Conservation (phyloP, 192 early-diverging fungal species). For the Coemansia sp. region DNA sequence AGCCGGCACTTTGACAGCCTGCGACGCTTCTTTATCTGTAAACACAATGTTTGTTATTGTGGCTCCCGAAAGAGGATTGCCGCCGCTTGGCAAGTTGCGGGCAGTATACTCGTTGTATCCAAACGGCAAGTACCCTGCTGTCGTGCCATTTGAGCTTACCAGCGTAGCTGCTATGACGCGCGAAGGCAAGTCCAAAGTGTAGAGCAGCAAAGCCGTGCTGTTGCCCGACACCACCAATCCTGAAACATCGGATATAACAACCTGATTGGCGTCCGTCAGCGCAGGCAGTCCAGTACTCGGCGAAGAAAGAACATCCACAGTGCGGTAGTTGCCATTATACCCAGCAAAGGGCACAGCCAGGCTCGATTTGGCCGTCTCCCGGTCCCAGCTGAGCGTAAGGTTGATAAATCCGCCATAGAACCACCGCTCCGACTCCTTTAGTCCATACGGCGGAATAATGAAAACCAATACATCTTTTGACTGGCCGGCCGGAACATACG, state of each 20-base stretch:
- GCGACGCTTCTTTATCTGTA: slow-evolving; percentile 8
- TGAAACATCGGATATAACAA: slow-evolving; percentile 7
- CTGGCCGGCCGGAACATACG: slow-evolving; percentile 26
- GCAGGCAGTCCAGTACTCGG: slow-evolving; percentile 8
- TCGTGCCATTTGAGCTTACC: slow-evolving; percentile 12
- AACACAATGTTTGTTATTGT: slow-evolving; percentile 5
- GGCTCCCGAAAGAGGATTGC: not conserved
- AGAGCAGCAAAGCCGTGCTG: not conserved
- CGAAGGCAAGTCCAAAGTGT: slow-evolving; percentile 22
- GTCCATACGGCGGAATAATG: slow-evolving; percentile 28
- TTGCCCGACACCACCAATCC: slow-evolving; percentile 7
- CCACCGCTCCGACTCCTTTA: slow-evolving; percentile 36
- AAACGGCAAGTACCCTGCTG: slow-evolving; percentile 16
- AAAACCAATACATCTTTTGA: slow-evolving; percentile 6
- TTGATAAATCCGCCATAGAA: slow-evolving; percentile 48
- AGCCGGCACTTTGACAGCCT: slow-evolving; percentile 8
- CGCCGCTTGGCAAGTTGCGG: slow-evolving; percentile 14
- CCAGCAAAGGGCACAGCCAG: slow-evolving; percentile 44
- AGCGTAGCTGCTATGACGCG: slow-evolving; percentile 15
- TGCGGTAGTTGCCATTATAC: slow-evolving; percentile 40
- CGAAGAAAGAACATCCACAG: slow-evolving; percentile 18
- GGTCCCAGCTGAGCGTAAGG: slow-evolving; percentile 26
- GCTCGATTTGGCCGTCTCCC: not conserved
- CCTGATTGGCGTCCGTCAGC: slow-evolving; percentile 3
- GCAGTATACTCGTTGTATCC: slow-evolving; percentile 17